Evolutionary conservation across 257 asterid species (phyloP).

Genomic region (Leptodermis oblonga): DNA sequence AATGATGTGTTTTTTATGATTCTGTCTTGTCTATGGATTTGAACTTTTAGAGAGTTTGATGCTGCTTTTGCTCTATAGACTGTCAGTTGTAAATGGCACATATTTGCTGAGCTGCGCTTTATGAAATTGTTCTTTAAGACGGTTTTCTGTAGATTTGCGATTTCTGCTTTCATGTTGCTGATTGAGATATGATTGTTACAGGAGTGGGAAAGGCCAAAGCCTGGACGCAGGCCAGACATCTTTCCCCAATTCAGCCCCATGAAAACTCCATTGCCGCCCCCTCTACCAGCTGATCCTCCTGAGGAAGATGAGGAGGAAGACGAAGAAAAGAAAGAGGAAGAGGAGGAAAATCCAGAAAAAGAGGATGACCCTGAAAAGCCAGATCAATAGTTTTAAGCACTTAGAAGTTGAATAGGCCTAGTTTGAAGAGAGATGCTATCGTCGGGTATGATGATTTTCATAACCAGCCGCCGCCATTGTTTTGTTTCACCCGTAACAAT

Average conservation of each 20-base stretch:
- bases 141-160: background rate
- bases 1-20: too few relatives aligned
- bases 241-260: constrained; percentile 89
- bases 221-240: constrained; percentile 74
- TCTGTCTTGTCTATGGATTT: background rate
- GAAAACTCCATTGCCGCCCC: constrained; percentile 87
- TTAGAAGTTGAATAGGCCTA: background rate
- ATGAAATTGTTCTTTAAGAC: background rate
- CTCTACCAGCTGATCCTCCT: constrained; percentile 58
- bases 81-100: background rate
- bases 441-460: background rate
- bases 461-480: background rate
- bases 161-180: background rate
- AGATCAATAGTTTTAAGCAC: constrained; percentile 19
- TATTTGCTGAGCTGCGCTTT: background rate
- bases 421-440: background rate
- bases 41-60: background rate
- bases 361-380: constrained; percentile 42
- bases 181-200: constrained; percentile 17
- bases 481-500: background rate
- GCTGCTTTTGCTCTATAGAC: background rate
- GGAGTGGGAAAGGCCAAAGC: constrained; percentile 82
- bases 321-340: constrained; percentile 58
- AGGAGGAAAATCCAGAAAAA: constrained; percentile 43
- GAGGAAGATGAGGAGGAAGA: constrained; percentile 78